Evolutionary conservation across 257 asterid genomes (phyloP).

Genomic region (Hygrophila difformis): DNA sequence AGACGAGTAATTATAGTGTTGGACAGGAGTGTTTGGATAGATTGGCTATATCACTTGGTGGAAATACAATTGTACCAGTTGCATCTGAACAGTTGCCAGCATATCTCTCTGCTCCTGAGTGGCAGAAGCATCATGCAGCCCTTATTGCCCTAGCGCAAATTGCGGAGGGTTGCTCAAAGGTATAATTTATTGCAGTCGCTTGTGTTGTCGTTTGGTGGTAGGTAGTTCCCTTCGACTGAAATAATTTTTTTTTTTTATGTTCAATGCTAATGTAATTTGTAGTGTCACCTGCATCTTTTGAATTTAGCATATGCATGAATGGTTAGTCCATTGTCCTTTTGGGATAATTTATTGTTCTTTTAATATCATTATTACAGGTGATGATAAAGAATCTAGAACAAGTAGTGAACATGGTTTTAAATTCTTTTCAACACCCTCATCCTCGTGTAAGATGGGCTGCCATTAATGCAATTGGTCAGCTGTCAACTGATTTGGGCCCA

Average conservation of each 20-base stretch:
- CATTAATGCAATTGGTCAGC: slow-evolving; percentile 94
- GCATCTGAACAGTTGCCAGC: slow-evolving; percentile 84
- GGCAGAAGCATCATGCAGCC: slow-evolving; percentile 94
- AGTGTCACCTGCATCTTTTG: too few species aligned
- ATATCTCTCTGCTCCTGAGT: slow-evolving; percentile 71
- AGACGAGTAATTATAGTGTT: slow-evolving; percentile 75
- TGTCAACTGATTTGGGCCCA: slow-evolving; percentile 97
- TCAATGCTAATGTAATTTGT: not conserved
- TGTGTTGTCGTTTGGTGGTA: not conserved
- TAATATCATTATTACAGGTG: slow-evolving; percentile 35
- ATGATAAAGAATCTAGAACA: slow-evolving; percentile 85
- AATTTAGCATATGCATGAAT: too few species aligned
- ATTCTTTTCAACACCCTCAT: slow-evolving; percentile 89
- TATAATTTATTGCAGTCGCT: slow-evolving; percentile 16
- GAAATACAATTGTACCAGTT: slow-evolving; percentile 87
- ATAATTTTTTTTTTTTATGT: too few species aligned
- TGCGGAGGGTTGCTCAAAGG: slow-evolving; percentile 98
- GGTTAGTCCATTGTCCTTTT: too few species aligned
- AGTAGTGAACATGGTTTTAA: slow-evolving; percentile 85
- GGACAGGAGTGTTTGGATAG: slow-evolving; percentile 97
- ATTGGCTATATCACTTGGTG: slow-evolving; percentile 81
- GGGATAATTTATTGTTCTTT: not conserved
- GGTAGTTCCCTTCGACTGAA: too few species aligned
- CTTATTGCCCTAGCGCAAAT: slow-evolving; percentile 96
- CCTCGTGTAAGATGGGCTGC: slow-evolving; percentile 99